Conservation (phyloP, 2,329 filamentous ascomycete genomes). For the Alternaria metachromatica region DNA sequence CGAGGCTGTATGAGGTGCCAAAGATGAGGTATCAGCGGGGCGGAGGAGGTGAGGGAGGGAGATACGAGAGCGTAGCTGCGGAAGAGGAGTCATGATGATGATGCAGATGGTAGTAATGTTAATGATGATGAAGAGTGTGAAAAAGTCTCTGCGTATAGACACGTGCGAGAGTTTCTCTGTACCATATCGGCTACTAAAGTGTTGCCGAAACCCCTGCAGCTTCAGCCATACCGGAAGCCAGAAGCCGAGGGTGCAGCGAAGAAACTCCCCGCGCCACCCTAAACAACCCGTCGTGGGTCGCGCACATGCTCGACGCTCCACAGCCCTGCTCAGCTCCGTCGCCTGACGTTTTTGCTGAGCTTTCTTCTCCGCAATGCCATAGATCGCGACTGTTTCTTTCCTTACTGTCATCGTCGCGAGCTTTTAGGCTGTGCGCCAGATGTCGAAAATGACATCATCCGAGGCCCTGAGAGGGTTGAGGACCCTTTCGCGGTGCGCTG, state of each 20-base stretch:
- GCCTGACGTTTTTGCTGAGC: conserved; percentile 1
- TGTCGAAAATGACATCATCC: conserved; percentile 44
- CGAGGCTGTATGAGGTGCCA: conserved; percentile 86
- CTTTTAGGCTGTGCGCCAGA: conserved; percentile 5
- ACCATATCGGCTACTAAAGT: conserved; percentile 8
- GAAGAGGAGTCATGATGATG: conserved; percentile 36
- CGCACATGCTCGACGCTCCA: conserved; percentile 20
- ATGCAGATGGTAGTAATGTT: not conserved
- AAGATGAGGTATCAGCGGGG: conserved; percentile 65
- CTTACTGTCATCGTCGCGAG: not conserved
- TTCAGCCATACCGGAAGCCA: conserved; percentile 7
- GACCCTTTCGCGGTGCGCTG: conserved; percentile 34
- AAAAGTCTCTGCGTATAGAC: not conserved
- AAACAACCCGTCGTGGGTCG: conserved; percentile 17
- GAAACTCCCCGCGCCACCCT: conserved; percentile 29
- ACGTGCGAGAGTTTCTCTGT: not conserved
- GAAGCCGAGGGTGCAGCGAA: conserved; percentile 27
- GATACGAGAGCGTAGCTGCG: conserved; percentile 65
- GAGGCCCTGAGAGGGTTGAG: conserved; percentile 37
- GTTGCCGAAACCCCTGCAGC: conserved; percentile 5
- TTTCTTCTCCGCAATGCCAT: conserved; percentile 17
- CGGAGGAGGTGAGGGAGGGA: conserved; percentile 43
- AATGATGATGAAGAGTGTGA: conserved; percentile 5
- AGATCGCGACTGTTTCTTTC: not conserved
- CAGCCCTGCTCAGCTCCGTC: not conserved